phyloP scores from a whole-genome alignment of 345 rosid species.

The Viola odorata region DNA sequence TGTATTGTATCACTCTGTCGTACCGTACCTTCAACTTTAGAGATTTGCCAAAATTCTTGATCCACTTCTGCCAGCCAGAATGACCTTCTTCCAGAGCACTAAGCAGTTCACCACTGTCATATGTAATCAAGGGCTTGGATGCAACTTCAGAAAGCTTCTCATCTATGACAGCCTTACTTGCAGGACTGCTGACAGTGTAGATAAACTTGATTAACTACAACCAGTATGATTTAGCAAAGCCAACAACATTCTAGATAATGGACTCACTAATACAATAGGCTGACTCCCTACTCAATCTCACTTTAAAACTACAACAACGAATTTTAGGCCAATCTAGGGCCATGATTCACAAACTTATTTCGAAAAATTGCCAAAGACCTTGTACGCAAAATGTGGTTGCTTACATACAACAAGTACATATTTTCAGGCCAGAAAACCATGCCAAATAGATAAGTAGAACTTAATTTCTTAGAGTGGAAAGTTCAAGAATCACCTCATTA shows the following conservation, averaged over 20 bases:
- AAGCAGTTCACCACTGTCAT: slow-evolving; percentile 74
- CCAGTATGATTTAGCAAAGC: too few species aligned
- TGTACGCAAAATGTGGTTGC: too few species aligned
- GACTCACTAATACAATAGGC: too few species aligned
- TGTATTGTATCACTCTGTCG: not conserved
- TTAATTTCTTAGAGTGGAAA: not conserved
- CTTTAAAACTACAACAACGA: too few species aligned
- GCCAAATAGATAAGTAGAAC: slow-evolving; percentile 1
- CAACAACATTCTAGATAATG: too few species aligned
- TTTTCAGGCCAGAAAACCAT: slow-evolving; percentile 3
- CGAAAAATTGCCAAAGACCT: too few species aligned
- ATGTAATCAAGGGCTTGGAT: slow-evolving; percentile 44
- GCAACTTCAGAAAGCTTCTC: slow-evolving; percentile 76
- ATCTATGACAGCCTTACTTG: slow-evolving; percentile 54
- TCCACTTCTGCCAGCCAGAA: slow-evolving; percentile 90
- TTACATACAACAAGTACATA: too few species aligned
- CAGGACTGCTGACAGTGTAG: slow-evolving; percentile 48
- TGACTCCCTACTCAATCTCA: too few species aligned
- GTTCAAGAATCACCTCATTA: slow-evolving; percentile 50
- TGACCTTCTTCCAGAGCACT: slow-evolving; percentile 67
- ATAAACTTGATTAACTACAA: too few species aligned
- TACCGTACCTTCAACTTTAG: slow-evolving; percentile 66
- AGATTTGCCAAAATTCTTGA: slow-evolving; percentile 73
- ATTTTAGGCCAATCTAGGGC: too few species aligned
- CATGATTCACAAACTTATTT: too few species aligned